phyloP scores from a whole-genome alignment of 2,329 filamentous ascomycete genomes.

The Diaporthe sp. region DNA sequence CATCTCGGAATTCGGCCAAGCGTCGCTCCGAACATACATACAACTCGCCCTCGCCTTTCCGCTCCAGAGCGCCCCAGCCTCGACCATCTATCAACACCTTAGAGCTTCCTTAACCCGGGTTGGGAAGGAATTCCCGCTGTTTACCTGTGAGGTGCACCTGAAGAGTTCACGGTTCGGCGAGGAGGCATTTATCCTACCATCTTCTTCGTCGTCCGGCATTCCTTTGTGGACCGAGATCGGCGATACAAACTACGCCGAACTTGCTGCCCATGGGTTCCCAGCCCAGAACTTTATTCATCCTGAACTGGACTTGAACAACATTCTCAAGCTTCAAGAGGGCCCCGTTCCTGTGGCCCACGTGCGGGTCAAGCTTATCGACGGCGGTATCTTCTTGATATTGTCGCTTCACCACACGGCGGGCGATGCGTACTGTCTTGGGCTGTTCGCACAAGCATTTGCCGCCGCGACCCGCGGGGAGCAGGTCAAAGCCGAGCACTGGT shows the following conservation, averaged over 20 bases:
- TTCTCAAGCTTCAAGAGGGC: not conserved
- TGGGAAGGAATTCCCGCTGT: not conserved
- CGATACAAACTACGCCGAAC: not conserved
- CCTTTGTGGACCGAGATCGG: not conserved
- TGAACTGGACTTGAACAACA: not conserved
- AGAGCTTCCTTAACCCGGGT: not conserved
- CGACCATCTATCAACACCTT: not conserved
- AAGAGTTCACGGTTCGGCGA: not conserved
- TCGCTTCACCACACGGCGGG: not conserved
- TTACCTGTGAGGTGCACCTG: not conserved
- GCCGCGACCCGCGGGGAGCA: not conserved
- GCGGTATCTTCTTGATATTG: not conserved
- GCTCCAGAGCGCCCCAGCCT: not conserved
- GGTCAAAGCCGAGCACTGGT: not conserved
- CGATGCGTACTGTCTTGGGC: not conserved
- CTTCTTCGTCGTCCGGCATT: not conserved
- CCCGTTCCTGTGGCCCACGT: constrained; percentile 4
- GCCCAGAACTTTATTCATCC: not conserved
- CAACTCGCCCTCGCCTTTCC: constrained; percentile 8
- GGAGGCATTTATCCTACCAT: not conserved
- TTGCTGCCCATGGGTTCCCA: constrained; percentile 10
- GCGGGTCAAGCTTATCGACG: not conserved
- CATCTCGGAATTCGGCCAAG: not conserved
- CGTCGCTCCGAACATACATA: not conserved
- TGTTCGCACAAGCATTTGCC: constrained; percentile 4